Evolutionary conservation across 345 rosid species (phyloP).

Genomic region (Anastatica hierochuntica): DNA sequence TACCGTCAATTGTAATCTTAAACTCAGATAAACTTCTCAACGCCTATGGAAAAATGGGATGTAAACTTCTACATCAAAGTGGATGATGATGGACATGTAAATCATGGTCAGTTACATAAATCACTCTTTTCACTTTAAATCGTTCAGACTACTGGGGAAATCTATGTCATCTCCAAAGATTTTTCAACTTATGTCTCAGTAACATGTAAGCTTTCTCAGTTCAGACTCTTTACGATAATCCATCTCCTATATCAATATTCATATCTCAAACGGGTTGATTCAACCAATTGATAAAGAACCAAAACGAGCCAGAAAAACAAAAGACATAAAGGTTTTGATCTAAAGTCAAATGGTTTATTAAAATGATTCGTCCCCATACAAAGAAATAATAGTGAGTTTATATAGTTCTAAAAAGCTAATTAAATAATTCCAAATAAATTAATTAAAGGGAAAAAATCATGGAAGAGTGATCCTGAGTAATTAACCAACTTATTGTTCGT

Average conservation of each 20-base stretch:
- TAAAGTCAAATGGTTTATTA: too few relatives aligned
- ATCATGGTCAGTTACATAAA: constrained; percentile 61
- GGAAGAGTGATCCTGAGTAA: too few relatives aligned
- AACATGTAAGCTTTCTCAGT: constrained; percentile 31
- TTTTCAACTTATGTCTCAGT: constrained; percentile 77
- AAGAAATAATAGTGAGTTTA: too few relatives aligned
- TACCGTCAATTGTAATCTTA: constrained; percentile 73
- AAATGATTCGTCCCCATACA: too few relatives aligned
- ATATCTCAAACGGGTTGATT: not conserved
- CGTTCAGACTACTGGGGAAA: constrained; percentile 82
- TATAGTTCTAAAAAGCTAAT: too few relatives aligned
- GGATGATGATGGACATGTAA: constrained; percentile 82
- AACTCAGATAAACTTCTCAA: constrained; percentile 63
- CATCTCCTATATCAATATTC: not conserved
- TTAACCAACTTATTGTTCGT: too few relatives aligned
- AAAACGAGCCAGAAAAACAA: too few relatives aligned
- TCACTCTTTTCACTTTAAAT: not conserved
- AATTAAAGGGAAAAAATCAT: too few relatives aligned
- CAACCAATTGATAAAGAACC: too few relatives aligned
- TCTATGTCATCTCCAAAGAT: constrained; percentile 80
- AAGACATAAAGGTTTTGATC: too few relatives aligned
- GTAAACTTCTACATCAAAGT: constrained; percentile 82
- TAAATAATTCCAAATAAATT: too few relatives aligned
- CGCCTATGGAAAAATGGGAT: constrained; percentile 73
- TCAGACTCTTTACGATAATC: constrained; percentile 1